A percentile compares a stretch with the other conserved stretches of the same genome.
These are phyloP conservation scores for Heliosperma pusillum DNA, from an alignment of 148 eudicot species.

Conservation along the genomic window DNA sequence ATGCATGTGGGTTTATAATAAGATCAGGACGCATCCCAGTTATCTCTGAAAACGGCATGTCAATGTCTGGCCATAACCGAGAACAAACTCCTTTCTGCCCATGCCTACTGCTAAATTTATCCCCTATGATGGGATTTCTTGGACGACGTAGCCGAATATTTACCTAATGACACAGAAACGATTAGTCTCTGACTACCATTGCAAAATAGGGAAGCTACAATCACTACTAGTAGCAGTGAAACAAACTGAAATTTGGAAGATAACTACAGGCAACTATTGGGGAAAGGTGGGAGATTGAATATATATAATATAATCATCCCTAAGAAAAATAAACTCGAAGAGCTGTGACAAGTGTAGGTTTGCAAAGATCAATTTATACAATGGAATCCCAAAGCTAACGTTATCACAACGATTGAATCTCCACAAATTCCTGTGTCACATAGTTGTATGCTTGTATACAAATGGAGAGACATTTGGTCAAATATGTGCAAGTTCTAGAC, in stretches of 20 bases:
- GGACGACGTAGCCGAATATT: conserved; percentile 76
- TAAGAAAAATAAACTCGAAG: neutral
- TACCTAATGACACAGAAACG: conserved; percentile 39
- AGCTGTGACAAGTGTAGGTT: neutral
- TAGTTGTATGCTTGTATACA: neutral
- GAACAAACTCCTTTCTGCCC: conserved; percentile 99
- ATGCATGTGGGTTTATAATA: conserved; percentile 96
- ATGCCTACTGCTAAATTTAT: conserved; percentile 97
- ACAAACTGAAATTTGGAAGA: neutral
- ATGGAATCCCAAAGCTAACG: neutral
- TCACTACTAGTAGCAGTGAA: neutral
- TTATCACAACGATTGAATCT: neutral
- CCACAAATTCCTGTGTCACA: neutral
- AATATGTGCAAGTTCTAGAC: neutral
- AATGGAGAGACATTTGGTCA: neutral
- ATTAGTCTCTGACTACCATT: neutral
- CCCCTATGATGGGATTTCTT: conserved; percentile 93
- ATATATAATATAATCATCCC: neutral
- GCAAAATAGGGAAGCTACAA: neutral
- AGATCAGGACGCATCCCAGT: conserved; percentile 99
- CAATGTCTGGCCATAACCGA: conserved; percentile 80
- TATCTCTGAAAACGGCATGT: conserved; percentile 91
- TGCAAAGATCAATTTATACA: neutral
- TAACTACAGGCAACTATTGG: neutral
- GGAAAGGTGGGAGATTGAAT: neutral